Percentiles rank a stretch among this genome's conserved stretches.
phyloP scores from a whole-genome alignment of 192 early-diverging fungal species.

The Gaertneriomyces sp. region DNA sequence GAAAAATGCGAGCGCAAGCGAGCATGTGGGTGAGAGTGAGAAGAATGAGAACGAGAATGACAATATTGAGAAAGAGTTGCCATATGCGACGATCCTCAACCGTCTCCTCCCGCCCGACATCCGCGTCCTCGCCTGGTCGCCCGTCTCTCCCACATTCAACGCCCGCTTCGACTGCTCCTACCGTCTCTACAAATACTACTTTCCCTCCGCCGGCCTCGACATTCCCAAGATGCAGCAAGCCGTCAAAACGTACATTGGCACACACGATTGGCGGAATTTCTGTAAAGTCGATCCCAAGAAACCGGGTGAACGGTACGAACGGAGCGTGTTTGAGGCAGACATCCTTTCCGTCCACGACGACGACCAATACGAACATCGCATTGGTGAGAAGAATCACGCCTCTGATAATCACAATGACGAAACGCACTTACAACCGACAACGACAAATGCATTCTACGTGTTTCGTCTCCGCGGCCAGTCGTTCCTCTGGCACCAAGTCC shows the following conservation, averaged over 20 bases:
- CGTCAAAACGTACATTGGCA: conserved; percentile 65
- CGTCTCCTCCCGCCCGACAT: conserved; percentile 82
- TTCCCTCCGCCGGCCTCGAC: conserved; percentile 64
- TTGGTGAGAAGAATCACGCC: neutral
- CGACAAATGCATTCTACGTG: conserved; percentile 38
- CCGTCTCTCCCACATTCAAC: conserved; percentile 71
- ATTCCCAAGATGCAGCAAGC: conserved; percentile 74
- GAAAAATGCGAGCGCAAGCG: too few relatives aligned
- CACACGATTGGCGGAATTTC: conserved; percentile 93
- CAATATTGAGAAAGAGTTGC: conserved; percentile 47
- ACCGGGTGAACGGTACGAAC: conserved; percentile 73
- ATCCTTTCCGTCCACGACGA: conserved; percentile 40
- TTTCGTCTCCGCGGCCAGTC: conserved; percentile 80
- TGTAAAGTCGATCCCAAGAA: conserved; percentile 91
- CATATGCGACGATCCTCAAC: conserved; percentile 82
- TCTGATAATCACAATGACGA: conserved; percentile 14
- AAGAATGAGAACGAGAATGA: neutral
- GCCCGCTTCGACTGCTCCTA: conserved; percentile 82
- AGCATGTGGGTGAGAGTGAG: too few relatives aligned
- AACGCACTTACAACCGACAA: neutral
- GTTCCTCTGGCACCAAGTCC: conserved; percentile 97
- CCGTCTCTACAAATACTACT: conserved; percentile 91
- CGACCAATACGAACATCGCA: neutral
- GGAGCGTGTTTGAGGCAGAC: conserved; percentile 62
- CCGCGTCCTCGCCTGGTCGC: conserved; percentile 86